phyloP scores from a whole-genome alignment of 306 rosid species.

The Lablab purpureus region DNA sequence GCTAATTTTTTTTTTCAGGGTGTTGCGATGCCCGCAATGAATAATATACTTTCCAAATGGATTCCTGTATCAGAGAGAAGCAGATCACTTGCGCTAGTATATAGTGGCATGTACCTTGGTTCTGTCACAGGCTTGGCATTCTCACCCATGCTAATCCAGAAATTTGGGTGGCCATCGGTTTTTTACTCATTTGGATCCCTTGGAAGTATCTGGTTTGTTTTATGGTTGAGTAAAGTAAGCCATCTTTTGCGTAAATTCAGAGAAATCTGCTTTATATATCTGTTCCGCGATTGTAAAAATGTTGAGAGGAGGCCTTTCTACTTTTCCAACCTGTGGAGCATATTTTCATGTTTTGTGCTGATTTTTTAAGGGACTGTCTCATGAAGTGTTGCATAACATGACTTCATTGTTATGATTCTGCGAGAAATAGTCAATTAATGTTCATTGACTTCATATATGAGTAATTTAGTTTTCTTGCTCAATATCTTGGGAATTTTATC shows the following conservation, averaged over 20 bases:
- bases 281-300: slow-evolving; percentile 25
- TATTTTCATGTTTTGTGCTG: slow-evolving; percentile 37
- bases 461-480: slow-evolving; percentile 26
- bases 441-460: slow-evolving; percentile 10
- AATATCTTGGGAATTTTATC: slow-evolving; percentile 20
- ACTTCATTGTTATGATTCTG: slow-evolving; percentile 14
- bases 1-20: slow-evolving; percentile 68
- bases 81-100: slow-evolving; percentile 93
- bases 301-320: slow-evolving; percentile 32
- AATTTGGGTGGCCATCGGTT: slow-evolving; percentile 96
- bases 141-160: slow-evolving; percentile 78
- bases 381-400: slow-evolving; percentile 30
- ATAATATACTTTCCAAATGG: slow-evolving; percentile 93
- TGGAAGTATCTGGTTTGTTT: slow-evolving; percentile 93
- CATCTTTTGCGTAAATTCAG: slow-evolving; percentile 35
- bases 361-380: slow-evolving; percentile 26
- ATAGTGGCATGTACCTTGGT: slow-evolving; percentile 99
- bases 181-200: slow-evolving; percentile 96
- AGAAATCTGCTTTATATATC: slow-evolving; percentile 9
- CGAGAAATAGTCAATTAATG: slow-evolving; percentile 7
- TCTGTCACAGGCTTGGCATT: slow-evolving; percentile 90
- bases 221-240: slow-evolving; percentile 86
- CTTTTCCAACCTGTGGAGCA: slow-evolving; percentile 17
- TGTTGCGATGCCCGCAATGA: slow-evolving; percentile 99
- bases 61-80: slow-evolving; percentile 98